Evolutionary conservation across 1,284 basidiomycete species (phyloP).

Genomic region (Fomitopsis pinicola): DNA sequence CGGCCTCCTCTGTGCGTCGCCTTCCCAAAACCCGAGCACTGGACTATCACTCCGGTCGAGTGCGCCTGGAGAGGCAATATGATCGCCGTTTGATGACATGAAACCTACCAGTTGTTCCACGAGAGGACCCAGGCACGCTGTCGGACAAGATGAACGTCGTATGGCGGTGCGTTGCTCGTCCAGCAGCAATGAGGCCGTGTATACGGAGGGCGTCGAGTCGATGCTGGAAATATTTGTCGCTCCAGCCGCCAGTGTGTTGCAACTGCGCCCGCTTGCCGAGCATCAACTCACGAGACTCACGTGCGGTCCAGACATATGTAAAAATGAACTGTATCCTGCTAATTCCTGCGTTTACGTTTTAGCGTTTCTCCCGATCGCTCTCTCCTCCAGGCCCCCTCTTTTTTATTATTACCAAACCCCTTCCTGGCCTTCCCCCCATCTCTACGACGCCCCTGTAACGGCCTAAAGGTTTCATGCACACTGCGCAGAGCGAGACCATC

Average conservation of each 20-base stretch:
- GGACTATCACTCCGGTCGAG: slow-evolving; percentile 7
- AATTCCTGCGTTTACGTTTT: neutral
- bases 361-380: slow-evolving; percentile 1
- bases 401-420: neutral
- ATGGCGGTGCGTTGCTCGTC: neutral
- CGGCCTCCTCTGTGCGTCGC: neutral
- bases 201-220: neutral
- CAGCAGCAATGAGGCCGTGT: neutral
- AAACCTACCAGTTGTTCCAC: neutral
- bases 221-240: neutral
- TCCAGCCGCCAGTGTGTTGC: neutral
- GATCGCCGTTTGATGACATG: neutral
- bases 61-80: neutral
- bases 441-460: no score
- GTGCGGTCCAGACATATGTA: neutral
- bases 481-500: no score
- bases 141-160: neutral
- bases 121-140: neutral
- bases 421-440: no score
- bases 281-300: neutral
- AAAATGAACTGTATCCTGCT: neutral
- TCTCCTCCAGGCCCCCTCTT: neutral
- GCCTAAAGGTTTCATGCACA: no score
- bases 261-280: neutral
- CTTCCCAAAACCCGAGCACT: slow-evolving; percentile 6